Evolutionary conservation across 805 yeast genomes (phyloP).

Genomic region (Kregervanrija fluxuum): DNA sequence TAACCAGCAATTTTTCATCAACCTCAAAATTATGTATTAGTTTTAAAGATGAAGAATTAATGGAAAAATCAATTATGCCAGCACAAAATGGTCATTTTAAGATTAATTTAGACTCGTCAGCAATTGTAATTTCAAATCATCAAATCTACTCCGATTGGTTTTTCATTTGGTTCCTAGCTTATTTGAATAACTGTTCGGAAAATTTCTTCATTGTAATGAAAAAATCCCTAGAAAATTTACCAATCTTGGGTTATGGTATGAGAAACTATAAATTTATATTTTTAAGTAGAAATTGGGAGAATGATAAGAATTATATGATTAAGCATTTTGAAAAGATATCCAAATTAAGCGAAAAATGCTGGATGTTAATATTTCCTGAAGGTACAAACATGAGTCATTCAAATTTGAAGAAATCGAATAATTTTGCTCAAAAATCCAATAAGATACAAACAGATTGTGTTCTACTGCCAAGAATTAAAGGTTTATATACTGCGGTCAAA

Average conservation of each 20-base stretch:
- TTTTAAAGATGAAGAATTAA: slow-evolving; percentile 14
- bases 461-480: slow-evolving; percentile 77
- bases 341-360: slow-evolving; percentile 37
- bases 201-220: slow-evolving; percentile 70
- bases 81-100: slow-evolving; percentile 6
- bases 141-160: slow-evolving; percentile 95
- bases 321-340: slow-evolving; percentile 43
- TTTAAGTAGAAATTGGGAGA: slow-evolving; percentile 79
- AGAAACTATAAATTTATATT: slow-evolving; percentile 67
- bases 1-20: slow-evolving; percentile 39
- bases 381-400: slow-evolving; percentile 79
- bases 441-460: slow-evolving; percentile 42
- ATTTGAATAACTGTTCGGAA: slow-evolving; percentile 59
- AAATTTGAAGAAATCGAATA: slow-evolving; percentile 51
- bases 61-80: slow-evolving; percentile 3
- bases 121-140: slow-evolving; percentile 74
- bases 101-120: slow-evolving; percentile 20
- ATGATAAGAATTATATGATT: slow-evolving; percentile 55
- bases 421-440: slow-evolving; percentile 45
- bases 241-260: slow-evolving; percentile 86
- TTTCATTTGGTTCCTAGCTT: slow-evolving; percentile 78
- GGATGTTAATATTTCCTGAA: slow-evolving; percentile 82
- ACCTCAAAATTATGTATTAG: slow-evolving; percentile 49
- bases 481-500: slow-evolving; percentile 60
- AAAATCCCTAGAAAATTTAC: slow-evolving; percentile 61